Evolutionary conservation across 768 basidiomycete species (phyloP).

Genomic region (Serendipita indica): DNA sequence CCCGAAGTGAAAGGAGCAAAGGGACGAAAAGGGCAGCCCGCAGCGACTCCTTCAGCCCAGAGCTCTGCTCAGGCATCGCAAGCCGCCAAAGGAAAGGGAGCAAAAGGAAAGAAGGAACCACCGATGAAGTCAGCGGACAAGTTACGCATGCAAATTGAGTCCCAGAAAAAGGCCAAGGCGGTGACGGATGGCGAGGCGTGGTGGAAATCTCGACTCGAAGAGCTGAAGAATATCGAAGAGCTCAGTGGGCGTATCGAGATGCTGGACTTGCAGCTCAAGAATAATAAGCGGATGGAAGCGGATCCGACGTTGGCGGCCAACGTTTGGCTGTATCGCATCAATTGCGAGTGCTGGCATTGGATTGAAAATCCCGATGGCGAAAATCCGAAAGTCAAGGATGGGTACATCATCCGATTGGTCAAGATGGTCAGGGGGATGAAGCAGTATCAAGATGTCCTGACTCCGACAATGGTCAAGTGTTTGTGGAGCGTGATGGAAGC

Average conservation of each 20-base stretch:
- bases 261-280: conserved; percentile 26
- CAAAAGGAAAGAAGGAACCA: conserved; percentile 21
- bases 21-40: not conserved
- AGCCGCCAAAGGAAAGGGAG: conserved; percentile 10
- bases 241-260: conserved; percentile 23
- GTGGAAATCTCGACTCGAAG: conserved; percentile 37
- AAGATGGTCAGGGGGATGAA: conserved; percentile 29
- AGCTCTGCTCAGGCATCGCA: conserved; percentile 11
- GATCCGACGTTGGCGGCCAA: conserved; percentile 30
- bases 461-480: conserved; percentile 23
- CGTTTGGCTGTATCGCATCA: conserved; percentile 35
- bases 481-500: conserved; percentile 29
- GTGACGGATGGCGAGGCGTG: conserved; percentile 31
- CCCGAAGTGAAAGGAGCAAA: not conserved
- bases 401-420: conserved; percentile 33
- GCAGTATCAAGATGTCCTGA: conserved; percentile 26
- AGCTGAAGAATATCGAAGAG: conserved; percentile 23
- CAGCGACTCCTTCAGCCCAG: not conserved
- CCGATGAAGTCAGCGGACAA: conserved; percentile 26
- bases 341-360: conserved; percentile 41
- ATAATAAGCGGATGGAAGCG: conserved; percentile 29
- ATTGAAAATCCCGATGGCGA: conserved; percentile 31
- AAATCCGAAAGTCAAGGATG: conserved; percentile 28
- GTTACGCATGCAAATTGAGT: conserved; percentile 32
- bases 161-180: conserved; percentile 31